A percentile compares a stretch with the other conserved stretches of the same genome.
Evolutionary conservation across 164 flowering plant genomes (phyloP).

Genomic region (Vitis rupestris): DNA sequence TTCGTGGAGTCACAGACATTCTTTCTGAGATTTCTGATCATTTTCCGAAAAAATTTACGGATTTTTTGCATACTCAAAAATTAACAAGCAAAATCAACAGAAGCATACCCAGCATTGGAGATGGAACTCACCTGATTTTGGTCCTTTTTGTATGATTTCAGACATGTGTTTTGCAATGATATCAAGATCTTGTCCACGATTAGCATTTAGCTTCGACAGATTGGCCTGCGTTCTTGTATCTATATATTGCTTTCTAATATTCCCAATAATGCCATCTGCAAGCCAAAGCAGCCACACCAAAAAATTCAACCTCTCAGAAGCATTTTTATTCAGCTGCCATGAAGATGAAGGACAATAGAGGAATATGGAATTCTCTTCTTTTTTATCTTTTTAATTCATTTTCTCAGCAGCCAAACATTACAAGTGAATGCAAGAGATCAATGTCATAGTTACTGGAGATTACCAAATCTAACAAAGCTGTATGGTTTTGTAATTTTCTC

Average conservation of each 20-base stretch:
- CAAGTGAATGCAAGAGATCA: neutral
- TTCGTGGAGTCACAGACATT: neutral
- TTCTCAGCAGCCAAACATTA: neutral
- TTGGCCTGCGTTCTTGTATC: slow-evolving; percentile 61
- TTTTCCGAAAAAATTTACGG: neutral
- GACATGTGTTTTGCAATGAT: slow-evolving; percentile 31
- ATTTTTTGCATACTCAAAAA: too few relatives aligned
- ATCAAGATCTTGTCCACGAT: slow-evolving; percentile 31
- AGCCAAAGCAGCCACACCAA: neutral
- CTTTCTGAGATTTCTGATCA: slow-evolving; percentile 28
- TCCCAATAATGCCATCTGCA: slow-evolving; percentile 47
- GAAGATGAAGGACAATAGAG: too few relatives aligned
- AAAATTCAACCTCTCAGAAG: too few relatives aligned
- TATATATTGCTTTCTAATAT: slow-evolving; percentile 41
- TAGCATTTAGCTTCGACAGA: slow-evolving; percentile 42
- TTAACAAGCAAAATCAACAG: too few relatives aligned
- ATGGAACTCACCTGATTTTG: slow-evolving; percentile 25
- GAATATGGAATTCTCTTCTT: too few relatives aligned
- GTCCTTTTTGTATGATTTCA: slow-evolving; percentile 27
- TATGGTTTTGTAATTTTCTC: slow-evolving; percentile 41
- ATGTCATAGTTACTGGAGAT: neutral
- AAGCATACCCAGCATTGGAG: neutral
- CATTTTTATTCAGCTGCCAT: too few relatives aligned
- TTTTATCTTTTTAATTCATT: neutral
- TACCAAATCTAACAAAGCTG: slow-evolving; percentile 51